Evolutionary conservation across 1,284 basidiomycete species (phyloP).

Genomic region (Vanrija sp.): DNA sequence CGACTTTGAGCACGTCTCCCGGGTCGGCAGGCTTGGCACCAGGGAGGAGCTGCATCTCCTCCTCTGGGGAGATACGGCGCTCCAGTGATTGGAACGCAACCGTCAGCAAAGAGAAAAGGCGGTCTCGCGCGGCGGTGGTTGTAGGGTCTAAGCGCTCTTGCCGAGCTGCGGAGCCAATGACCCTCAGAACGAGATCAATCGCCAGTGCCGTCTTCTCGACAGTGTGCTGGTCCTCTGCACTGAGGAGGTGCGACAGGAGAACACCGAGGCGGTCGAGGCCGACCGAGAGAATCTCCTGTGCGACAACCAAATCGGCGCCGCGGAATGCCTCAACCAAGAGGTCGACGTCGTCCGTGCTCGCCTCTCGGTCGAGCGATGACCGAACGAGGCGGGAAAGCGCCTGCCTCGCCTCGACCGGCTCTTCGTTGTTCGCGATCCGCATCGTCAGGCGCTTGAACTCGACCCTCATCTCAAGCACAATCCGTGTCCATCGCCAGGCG

Average conservation of each 20-base stretch:
- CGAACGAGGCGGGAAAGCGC: slow-evolving; percentile 33
- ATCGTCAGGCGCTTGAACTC: slow-evolving; percentile 44
- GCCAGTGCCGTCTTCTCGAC: slow-evolving; percentile 21
- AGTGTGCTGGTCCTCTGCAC: slow-evolving; percentile 32
- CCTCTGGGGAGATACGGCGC: slow-evolving; percentile 25
- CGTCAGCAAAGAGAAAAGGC: slow-evolving; percentile 34
- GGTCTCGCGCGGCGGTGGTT: slow-evolving; percentile 27
- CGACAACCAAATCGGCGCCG: slow-evolving; percentile 39
- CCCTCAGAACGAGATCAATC: slow-evolving; percentile 38
- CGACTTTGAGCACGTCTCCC: slow-evolving; percentile 26
- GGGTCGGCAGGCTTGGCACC: slow-evolving; percentile 29
- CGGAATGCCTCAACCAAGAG: slow-evolving; percentile 43
- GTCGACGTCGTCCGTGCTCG: slow-evolving; percentile 41
- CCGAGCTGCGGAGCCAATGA: slow-evolving; percentile 26
- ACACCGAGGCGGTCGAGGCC: slow-evolving; percentile 37
- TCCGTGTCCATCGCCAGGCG: slow-evolving; percentile 45
- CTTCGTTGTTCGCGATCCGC: slow-evolving; percentile 34
- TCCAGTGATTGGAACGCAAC: slow-evolving; percentile 38
- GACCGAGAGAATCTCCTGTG: slow-evolving; percentile 38
- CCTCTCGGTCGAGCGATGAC: slow-evolving; percentile 34
- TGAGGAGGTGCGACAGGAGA: slow-evolving; percentile 33
- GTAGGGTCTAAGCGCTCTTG: slow-evolving; percentile 12
- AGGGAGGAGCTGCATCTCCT: slow-evolving; percentile 23
- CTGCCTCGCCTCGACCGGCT: slow-evolving; percentile 33
- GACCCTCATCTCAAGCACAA: slow-evolving; percentile 45